Evolutionary conservation across 257 asterid genomes (phyloP).

Genomic region (Nyctanthes arbortristis): DNA sequence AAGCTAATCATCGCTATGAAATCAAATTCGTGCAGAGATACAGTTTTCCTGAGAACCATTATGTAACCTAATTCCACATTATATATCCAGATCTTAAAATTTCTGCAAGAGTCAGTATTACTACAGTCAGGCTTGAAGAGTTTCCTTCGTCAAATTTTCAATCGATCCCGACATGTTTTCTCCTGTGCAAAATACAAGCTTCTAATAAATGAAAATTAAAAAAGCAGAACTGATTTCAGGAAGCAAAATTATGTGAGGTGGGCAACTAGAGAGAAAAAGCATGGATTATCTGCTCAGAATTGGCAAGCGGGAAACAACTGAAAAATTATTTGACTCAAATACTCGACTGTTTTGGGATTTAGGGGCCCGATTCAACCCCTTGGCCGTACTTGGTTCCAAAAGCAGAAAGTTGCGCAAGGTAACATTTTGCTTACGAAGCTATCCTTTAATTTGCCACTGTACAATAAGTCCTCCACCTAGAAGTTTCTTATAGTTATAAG

Average conservation of each 20-base stretch:
- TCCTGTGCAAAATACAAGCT: neutral
- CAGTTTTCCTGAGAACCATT: constrained; percentile 11
- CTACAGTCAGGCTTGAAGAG: neutral
- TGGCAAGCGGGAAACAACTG: neutral
- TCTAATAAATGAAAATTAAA: neutral
- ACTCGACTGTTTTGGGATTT: neutral
- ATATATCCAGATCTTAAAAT: neutral
- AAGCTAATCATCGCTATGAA: constrained; percentile 5
- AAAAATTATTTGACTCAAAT: neutral
- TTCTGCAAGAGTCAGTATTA: neutral
- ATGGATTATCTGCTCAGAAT: no score
- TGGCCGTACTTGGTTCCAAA: neutral
- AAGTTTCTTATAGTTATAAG: neutral
- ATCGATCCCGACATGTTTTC: neutral
- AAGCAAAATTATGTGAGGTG: neutral
- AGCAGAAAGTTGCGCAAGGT: neutral
- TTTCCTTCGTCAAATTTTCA: neutral
- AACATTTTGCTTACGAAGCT: neutral
- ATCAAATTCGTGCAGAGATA: constrained; percentile 19
- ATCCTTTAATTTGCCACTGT: neutral
- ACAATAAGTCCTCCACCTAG: neutral
- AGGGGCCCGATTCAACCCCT: neutral
- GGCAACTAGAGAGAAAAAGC: neutral
- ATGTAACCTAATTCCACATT: neutral
- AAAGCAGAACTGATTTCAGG: neutral